phyloP scores from a whole-genome alignment of 805 yeast genomes.

The Priceomyces melissophilus region DNA sequence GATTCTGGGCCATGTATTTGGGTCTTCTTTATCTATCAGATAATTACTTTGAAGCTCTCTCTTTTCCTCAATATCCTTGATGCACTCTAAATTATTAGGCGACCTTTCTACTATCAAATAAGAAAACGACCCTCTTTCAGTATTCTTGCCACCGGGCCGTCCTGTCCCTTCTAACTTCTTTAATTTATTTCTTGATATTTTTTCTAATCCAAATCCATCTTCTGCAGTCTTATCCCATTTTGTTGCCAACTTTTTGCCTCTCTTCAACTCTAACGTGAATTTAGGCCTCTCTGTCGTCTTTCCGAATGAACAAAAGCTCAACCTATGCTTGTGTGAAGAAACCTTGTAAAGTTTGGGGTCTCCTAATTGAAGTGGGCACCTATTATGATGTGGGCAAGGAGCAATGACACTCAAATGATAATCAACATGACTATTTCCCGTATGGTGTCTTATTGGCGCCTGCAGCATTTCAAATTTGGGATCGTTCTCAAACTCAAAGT shows the following conservation, averaged over 20 bases:
- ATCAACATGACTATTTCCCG: constrained; percentile 25
- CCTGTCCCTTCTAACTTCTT: constrained; percentile 67
- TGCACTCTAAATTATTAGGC: constrained; percentile 35
- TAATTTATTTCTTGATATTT: constrained; percentile 22
- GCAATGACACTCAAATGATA: constrained; percentile 69
- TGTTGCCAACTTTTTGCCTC: constrained; percentile 71
- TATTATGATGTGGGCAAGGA: constrained; percentile 86
- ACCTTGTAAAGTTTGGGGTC: constrained; percentile 64
- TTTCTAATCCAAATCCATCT: constrained; percentile 53
- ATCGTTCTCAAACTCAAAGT: constrained; percentile 45
- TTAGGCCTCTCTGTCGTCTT: constrained; percentile 74
- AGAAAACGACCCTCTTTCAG: constrained; percentile 69
- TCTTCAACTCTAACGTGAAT: constrained; percentile 77
- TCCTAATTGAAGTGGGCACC: constrained; percentile 80
- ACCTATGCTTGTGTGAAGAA: constrained; percentile 52
- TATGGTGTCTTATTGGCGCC: constrained; percentile 10
- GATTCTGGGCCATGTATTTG: constrained; percentile 66
- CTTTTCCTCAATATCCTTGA: constrained; percentile 39
- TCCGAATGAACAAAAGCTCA: constrained; percentile 73
- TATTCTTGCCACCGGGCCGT: constrained; percentile 65
- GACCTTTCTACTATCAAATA: constrained; percentile 71
- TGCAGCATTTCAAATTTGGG: constrained; percentile 27
- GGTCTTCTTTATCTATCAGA: constrained; percentile 14
- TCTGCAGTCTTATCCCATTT: constrained; percentile 61
- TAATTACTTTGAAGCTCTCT: constrained; percentile 25